These are phyloP conservation scores for Fusarium albosuccineum DNA, from an alignment of 2,329 filamentous ascomycete genomes.

Conservation along the genomic window DNA sequence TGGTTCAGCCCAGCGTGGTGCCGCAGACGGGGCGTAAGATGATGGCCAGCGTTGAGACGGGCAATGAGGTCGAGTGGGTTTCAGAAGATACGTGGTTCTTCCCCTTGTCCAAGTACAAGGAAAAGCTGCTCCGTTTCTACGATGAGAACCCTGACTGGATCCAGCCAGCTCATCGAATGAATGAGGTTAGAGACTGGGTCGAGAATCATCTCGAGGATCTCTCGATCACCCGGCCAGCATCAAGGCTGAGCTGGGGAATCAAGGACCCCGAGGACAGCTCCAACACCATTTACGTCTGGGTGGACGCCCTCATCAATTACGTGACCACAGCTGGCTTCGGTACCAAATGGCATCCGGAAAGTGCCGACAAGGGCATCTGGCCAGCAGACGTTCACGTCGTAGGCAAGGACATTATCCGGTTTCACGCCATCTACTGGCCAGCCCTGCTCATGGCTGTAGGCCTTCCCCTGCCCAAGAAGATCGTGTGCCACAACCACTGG, in stretches of 20 bases:
- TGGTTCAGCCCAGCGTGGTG: constrained; percentile 80
- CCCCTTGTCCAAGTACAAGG: constrained; percentile 83
- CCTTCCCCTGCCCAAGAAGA: constrained; percentile 80
- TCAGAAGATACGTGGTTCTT: constrained; percentile 97
- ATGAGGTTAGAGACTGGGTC: constrained; percentile 84
- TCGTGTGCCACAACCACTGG: constrained; percentile 96
- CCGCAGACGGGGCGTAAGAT: constrained; percentile 85
- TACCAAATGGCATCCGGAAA: constrained; percentile 71
- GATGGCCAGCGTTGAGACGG: constrained; percentile 87
- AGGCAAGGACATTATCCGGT: constrained; percentile 95
- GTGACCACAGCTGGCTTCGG: constrained; percentile 85
- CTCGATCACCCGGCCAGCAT: constrained; percentile 85
- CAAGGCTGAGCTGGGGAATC: constrained; percentile 88
- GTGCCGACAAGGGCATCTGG: constrained; percentile 77
- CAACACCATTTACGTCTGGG: constrained; percentile 98
- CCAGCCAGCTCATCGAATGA: constrained; percentile 77
- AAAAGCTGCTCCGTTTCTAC: constrained; percentile 85
- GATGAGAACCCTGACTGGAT: constrained; percentile 82
- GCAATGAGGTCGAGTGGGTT: constrained; percentile 94
- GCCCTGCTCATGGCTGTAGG: constrained; percentile 92
- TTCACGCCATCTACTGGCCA: constrained; percentile 98
- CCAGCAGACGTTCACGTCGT: constrained; percentile 93
- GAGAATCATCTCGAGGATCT: constrained; percentile 84
- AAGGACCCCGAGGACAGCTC: constrained; percentile 84
- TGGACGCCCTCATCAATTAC: constrained; percentile 96